These are phyloP conservation scores for Poronia punctata DNA, from an alignment of 495 filamentous ascomycete genomes.

Conservation along the genomic window DNA sequence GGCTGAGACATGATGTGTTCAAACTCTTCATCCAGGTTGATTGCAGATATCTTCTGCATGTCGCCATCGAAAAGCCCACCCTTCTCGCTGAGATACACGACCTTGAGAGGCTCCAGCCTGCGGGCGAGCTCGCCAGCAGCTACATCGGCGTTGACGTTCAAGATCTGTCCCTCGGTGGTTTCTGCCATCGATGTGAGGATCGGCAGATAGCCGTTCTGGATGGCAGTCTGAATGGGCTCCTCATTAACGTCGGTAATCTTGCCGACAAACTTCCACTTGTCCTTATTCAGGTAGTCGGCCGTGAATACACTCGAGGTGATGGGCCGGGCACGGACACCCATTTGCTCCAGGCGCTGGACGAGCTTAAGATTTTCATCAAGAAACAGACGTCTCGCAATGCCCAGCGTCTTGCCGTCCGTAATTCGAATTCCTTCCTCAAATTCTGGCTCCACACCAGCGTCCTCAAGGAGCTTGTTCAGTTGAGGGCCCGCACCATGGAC, in stretches of 20 bases:
- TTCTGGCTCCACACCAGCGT: slow-evolving; percentile 87
- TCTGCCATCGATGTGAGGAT: slow-evolving; percentile 97
- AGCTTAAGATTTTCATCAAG: slow-evolving; percentile 94
- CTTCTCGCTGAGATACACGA: slow-evolving; percentile 97
- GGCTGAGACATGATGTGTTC: slow-evolving; percentile 90
- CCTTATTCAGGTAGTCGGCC: slow-evolving; percentile 89
- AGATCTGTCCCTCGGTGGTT: slow-evolving; percentile 82
- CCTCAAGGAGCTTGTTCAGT: slow-evolving; percentile 87
- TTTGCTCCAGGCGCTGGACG: slow-evolving; percentile 82
- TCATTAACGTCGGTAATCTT: slow-evolving; percentile 94
- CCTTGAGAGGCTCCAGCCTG: slow-evolving; percentile 88
- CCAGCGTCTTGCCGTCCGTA: slow-evolving; percentile 92
- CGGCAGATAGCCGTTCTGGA: slow-evolving; percentile 85
- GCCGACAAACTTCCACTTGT: slow-evolving; percentile 90
- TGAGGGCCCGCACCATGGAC: slow-evolving; percentile 96
- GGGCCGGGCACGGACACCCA: slow-evolving; percentile 85
- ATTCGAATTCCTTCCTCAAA: slow-evolving; percentile 96
- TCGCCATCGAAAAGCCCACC: slow-evolving; percentile 92
- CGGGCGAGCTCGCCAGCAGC: slow-evolving; percentile 90
- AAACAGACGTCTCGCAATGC: slow-evolving; percentile 84
- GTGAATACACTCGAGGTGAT: slow-evolving; percentile 91
- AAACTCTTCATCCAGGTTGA: slow-evolving; percentile 97
- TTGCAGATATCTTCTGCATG: slow-evolving; percentile 91
- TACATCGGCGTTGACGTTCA: slow-evolving; percentile 98
- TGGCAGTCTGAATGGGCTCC: slow-evolving; percentile 82